phyloP scores from a whole-genome alignment of 257 asterid species.

The Przewalskia tangutica region DNA sequence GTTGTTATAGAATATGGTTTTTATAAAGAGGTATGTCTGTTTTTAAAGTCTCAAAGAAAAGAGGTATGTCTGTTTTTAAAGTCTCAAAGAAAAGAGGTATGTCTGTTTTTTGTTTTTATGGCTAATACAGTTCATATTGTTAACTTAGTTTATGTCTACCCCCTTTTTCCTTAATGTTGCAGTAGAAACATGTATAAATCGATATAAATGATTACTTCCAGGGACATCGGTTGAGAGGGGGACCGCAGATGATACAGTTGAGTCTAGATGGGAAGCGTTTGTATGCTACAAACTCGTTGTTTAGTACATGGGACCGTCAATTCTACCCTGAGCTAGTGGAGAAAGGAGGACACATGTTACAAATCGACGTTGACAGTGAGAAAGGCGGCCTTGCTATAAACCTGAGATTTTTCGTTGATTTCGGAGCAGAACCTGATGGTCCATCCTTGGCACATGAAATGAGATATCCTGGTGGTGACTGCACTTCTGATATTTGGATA shows the following conservation, averaged over 20 bases:
- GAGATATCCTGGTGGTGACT: constrained; percentile 98
- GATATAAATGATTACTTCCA: constrained; percentile 1
- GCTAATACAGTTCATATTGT: too few relatives aligned
- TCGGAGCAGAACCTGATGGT: constrained; percentile 81
- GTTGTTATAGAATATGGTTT: too few relatives aligned
- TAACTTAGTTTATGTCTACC: background rate
- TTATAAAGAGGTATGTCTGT: too few relatives aligned
- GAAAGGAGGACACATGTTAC: constrained; percentile 81
- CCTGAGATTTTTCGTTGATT: constrained; percentile 66
- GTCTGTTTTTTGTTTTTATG: too few relatives aligned
- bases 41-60: too few relatives aligned
- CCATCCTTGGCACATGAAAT: constrained; percentile 92
- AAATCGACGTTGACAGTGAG: constrained; percentile 63
- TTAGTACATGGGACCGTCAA: constrained; percentile 87
- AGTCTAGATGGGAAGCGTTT: constrained; percentile 88
- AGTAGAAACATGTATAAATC: background rate
- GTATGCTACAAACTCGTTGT: constrained; percentile 77
- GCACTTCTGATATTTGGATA: constrained; percentile 96
- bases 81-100: too few relatives aligned
- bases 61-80: too few relatives aligned
- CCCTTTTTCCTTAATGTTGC: background rate
- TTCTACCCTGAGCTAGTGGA: constrained; percentile 74
- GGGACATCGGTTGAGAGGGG: constrained; percentile 81
- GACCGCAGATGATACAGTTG: constrained; percentile 98
- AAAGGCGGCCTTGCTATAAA: constrained; percentile 78